Base-by-base conservation (phyloP, 805 yeast species). In the Lipomyces yamadae region DNA sequence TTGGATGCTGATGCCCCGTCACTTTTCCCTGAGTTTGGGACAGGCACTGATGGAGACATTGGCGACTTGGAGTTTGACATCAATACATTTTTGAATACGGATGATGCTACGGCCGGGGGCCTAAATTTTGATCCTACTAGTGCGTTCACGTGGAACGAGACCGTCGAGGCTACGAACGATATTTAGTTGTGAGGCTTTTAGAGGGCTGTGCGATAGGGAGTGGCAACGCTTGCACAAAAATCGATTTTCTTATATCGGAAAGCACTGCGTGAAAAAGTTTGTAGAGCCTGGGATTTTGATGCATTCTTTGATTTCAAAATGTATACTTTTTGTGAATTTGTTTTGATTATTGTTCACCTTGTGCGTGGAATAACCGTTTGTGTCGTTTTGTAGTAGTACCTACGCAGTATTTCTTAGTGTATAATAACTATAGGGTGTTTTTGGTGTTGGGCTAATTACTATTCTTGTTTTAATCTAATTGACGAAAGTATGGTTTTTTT, bases 91-190 rank as follows among this genome's bases (percentile, higher is more conserved):
- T 39, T 70, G 39, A 67, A 70, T 30, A 70, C 70, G 10, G 73
- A 70, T 53, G 71, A 67, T 18, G 55, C 64, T 5, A 42, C 72
- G 15, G 58, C 54, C n/a, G 67, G 67, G 30, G 71, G 68, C 7
- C 39, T 70, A 24, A 62, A 50, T 29, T 70, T 70, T 50, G 73
- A 70, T 57, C 56, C 71, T 5, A 39, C 71, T 24, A 37, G 61
- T 8, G 61, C 65, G 48, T 70, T 70, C 37, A 64, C 61, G 32
- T 70, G 73, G 73, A 63, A 65, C 30, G 73, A 70, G 42, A 70
- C 73, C 48, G 73, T 70, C 39, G 73, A 70, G 55, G 73, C 73
- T 6, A 62, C 72, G 15, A 70, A 72, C 15, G 72, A 70, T n/a
- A 70, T 70, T 48, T 70, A 60, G 54, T 42, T 11, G 33, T 53